Percentiles rank a stretch among this genome's conserved stretches.
These are phyloP conservation scores for Calonectria montana DNA, from an alignment of 2,329 filamentous ascomycete genomes.

Conservation along the genomic window DNA sequence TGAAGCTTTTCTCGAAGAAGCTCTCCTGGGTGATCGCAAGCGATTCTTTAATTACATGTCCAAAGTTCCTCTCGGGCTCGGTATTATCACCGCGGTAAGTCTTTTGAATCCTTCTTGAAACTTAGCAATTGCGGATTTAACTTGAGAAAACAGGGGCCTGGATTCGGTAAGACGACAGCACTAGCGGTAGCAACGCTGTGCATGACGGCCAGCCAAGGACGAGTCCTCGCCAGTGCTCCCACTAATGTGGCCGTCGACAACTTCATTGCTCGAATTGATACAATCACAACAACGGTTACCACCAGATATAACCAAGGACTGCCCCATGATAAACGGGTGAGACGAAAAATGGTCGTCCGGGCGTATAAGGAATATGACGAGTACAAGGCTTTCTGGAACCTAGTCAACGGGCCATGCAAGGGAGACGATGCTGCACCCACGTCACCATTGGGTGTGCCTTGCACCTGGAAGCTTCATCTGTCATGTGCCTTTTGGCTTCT, in stretches of 20 bases:
- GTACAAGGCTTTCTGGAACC: too few relatives aligned
- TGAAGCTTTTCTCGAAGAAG: constrained; percentile 20
- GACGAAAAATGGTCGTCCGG: too few relatives aligned
- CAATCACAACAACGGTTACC: not conserved
- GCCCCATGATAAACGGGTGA: too few relatives aligned
- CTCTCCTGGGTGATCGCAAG: not conserved
- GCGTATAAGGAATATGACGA: too few relatives aligned
- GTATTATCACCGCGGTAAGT: constrained; percentile 25
- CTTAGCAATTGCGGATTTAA: not conserved
- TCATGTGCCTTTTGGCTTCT: too few relatives aligned
- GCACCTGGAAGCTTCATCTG: too few relatives aligned
- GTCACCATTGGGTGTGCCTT: too few relatives aligned
- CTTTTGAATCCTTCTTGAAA: not conserved
- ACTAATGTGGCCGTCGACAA: constrained; percentile 29
- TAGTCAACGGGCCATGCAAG: too few relatives aligned
- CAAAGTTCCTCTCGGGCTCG: constrained; percentile 17
- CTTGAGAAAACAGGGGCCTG: not conserved
- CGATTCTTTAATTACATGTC: constrained; percentile 22
- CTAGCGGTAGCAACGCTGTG: constrained; percentile 5
- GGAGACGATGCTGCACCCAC: too few relatives aligned
- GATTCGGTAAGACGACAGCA: constrained; percentile 27
- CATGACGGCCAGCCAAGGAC: constrained; percentile 15
- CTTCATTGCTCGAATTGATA: constrained; percentile 25
- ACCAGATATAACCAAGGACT: not conserved
- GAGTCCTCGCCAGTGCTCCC: constrained; percentile 27